phyloP scores from a whole-genome alignment of 805 yeast genomes.

The Kregervanrija fluxuum region DNA sequence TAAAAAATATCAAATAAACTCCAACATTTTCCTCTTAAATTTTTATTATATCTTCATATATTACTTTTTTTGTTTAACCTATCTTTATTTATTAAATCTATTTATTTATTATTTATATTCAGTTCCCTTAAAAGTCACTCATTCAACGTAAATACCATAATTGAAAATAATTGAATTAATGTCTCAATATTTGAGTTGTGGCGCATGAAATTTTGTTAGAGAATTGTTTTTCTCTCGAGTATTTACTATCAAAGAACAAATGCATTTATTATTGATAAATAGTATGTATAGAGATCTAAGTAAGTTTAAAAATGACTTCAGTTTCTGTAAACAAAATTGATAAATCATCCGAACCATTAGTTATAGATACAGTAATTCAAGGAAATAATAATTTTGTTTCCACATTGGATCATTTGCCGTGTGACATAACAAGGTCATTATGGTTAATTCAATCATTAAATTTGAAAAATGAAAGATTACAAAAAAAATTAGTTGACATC shows the following conservation, averaged over 20 bases:
- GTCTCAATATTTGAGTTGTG: too few species aligned
- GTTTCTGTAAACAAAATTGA: background rate
- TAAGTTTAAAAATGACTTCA: too few species aligned
- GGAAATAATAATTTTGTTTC: constrained; percentile 30
- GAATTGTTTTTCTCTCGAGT: too few species aligned
- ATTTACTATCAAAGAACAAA: too few species aligned
- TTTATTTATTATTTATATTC: background rate
- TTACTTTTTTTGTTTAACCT: background rate
- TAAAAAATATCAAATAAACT: too few species aligned
- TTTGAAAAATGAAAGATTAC: constrained; percentile 16
- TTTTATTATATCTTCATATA: background rate
- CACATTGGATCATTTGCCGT: constrained; percentile 32
- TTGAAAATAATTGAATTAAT: too few species aligned
- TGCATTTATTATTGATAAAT: too few species aligned
- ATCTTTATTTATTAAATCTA: background rate
- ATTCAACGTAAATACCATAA: too few species aligned
- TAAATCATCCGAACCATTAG: background rate
- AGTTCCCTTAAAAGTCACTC: background rate
- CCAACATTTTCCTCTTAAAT: background rate
- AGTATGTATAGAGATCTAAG: too few species aligned
- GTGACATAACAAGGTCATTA: constrained; percentile 30
- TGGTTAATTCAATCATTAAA: constrained; percentile 30
- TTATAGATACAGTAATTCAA: constrained; percentile 21
- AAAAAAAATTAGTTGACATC: constrained; percentile 5
- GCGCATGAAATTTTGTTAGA: too few species aligned